Base-by-base conservation (phyloP, 140 eudicot genomes). In the Flaveria floridana region DNA sequence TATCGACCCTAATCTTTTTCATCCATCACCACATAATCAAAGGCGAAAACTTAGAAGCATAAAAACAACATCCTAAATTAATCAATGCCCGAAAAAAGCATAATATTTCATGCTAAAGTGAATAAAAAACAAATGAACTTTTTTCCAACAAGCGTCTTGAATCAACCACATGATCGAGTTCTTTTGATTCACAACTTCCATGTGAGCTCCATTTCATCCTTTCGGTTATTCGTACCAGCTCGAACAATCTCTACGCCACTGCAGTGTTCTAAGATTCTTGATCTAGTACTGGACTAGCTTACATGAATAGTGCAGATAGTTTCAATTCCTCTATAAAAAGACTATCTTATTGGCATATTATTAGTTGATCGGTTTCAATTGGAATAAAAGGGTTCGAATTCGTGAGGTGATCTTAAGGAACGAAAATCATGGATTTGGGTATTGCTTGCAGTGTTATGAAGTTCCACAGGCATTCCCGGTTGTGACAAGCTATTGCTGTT, bases 401-500 rank as follows among this genome's bases (percentile, higher is more conserved):
- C 86, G 46, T 69, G 78, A 70, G 81, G 72, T 26, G 83, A 58
- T 74, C 77, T 78, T 34, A 74, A 82, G 20, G 86, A 82, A 52
- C 67, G 75, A 70, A 62, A 59, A 34, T 70, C 80, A 55, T 82
- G 83, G 62, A 82, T 48, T 51, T 82, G 86, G 64, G 61, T 59
- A 74, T 58, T 51, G 77, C 14, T 63, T 21, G 66, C 47, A 16
- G 72, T 68, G 23, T 78, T 78, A 55, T 74, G 86, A 62, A 69
- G 57, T 53, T 82, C 77, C 15, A 61, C 1, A 44, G 71, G 78
- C 71, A 63, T 68, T 56, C 80, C 74, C 3, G 86, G 83, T 18
- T 78, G 86, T 50, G 78, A 76, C 61, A 82, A 74, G 73, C 78
- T 74, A 78, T 47, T 62, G 19, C 7, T 70, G 68, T 68, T 82